Base-by-base conservation (phyloP, 2,329 filamentous ascomycete species). In the Thielaviopsis musarum region DNA sequence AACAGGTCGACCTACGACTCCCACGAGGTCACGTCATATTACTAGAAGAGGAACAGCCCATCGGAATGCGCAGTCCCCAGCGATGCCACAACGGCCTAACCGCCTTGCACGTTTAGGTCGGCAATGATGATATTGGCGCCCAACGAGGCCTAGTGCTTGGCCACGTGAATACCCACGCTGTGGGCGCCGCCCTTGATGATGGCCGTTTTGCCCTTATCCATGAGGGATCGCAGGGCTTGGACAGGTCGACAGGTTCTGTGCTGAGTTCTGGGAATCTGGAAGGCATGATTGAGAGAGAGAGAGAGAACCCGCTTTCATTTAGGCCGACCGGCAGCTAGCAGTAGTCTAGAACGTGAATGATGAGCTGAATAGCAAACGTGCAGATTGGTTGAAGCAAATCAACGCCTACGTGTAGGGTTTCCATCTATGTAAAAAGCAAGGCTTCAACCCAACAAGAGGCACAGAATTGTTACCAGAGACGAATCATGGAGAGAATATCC, bases 21-120 rank as follows among this genome's bases (percentile, higher is more conserved):
- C 81, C 82, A 87, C 63, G 77, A 73, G 1, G 79, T 81, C 10
- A 87, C 83, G 69, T 87, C 79, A 72, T 81, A 84, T 64, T 77
- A 73, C 57, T 81, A 70, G 66, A 79, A 85, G 65, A 78, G 72
- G 62, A 80, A 76, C 26, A 75, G 63, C 67, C 71, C 34, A 68
- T 72, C 62, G 66, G 66, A 67, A 54, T 71, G 62, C 15, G 60
- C 66, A 51, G 71, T 66, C 51, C 76, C 74, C 48, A 84, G 69
- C 28, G 77, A 71, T 13, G 77, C 75, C 9, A 81, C 75, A 24
- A 87, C 72, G 22, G 71, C 68, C 63, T 80, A 74, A 24, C 82
- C 83, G 10, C 72, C 73, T 19, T 68, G 63, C 60, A 76, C 72
- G 65, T 81, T 78, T 65, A 87, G 71, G 68, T 87, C 84, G 51